Evolutionary conservation across 2,329 filamentous ascomycete species (phyloP).

Genomic region (Pseudogymnoascus sp.): DNA sequence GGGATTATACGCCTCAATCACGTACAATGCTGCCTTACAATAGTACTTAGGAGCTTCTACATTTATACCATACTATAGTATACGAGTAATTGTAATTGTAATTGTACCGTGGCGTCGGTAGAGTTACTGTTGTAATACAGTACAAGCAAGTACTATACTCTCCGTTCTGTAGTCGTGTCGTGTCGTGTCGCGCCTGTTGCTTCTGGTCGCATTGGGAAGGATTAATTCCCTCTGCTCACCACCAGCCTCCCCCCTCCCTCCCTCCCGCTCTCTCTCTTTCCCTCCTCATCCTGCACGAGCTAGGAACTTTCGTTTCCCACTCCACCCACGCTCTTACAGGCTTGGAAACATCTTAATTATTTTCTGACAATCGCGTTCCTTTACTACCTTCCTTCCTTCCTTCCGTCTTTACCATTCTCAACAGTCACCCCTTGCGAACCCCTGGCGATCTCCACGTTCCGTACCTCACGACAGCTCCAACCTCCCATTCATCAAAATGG

Average conservation of each 20-base stretch:
- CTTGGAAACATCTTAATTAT: neutral
- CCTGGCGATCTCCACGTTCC: neutral
- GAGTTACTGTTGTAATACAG: neutral
- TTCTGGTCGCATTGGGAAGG: constrained; percentile 5
- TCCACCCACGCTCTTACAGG: neutral
- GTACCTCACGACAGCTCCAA: constrained; percentile 16
- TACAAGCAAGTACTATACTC: neutral
- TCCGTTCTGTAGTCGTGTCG: neutral
- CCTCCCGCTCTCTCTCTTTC: neutral
- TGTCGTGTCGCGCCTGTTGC: neutral
- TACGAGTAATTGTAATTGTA: neutral
- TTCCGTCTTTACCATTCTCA: neutral
- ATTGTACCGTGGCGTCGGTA: neutral
- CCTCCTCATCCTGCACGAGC: neutral
- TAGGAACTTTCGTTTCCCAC: neutral
- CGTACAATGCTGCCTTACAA: neutral
- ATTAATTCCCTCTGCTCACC: constrained; percentile 5
- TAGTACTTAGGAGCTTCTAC: neutral
- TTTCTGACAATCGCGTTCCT: neutral
- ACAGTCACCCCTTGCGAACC: neutral
- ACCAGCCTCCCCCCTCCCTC: neutral
- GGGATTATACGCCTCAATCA: neutral
- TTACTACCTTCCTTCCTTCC: neutral
- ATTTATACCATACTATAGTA: neutral
- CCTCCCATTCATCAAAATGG: constrained; percentile 20